Percentiles rank a stretch among this genome's conserved stretches.
These are phyloP conservation scores for Termitomyces sp. DNA, from an alignment of 768 basidiomycete genomes.

Conservation along the genomic window DNA sequence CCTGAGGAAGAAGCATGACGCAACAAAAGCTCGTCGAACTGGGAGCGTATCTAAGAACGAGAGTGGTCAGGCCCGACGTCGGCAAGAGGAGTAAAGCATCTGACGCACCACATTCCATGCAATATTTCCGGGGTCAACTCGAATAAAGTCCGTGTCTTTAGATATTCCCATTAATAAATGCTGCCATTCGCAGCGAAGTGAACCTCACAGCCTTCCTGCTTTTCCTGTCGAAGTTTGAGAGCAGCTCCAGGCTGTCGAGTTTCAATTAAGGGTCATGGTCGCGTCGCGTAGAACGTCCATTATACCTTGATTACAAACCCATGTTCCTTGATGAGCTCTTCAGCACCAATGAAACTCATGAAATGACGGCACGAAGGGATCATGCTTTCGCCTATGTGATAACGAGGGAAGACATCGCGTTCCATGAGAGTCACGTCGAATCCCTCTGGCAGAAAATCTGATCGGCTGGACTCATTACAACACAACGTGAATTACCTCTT, in stretches of 20 bases:
- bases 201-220: slow-evolving; percentile 50
- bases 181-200: neutral
- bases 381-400: slow-evolving; percentile 33
- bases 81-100: too few species aligned
- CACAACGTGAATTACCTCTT: slow-evolving; percentile 27
- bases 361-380: slow-evolving; percentile 27
- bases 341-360: slow-evolving; percentile 26
- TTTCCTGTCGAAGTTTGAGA: slow-evolving; percentile 51
- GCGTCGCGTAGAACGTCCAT: neutral
- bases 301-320: slow-evolving; percentile 27
- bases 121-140: slow-evolving; percentile 38
- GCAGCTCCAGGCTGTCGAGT: slow-evolving; percentile 48
- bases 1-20: slow-evolving; percentile 45
- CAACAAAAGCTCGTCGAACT: slow-evolving; percentile 55
- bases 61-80: too few species aligned
- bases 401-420: slow-evolving; percentile 42
- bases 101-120: slow-evolving; percentile 61
- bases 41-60: slow-evolving; percentile 53
- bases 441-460: slow-evolving; percentile 22
- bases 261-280: slow-evolving; percentile 10
- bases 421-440: slow-evolving; percentile 50
- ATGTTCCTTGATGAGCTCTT: slow-evolving; percentile 21
- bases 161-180: neutral
- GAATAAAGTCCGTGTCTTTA: slow-evolving; percentile 54
- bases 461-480: slow-evolving; percentile 1